A percentile compares a stretch with the other conserved stretches of the same genome.
Evolutionary conservation across 2,329 filamentous ascomycete species (phyloP).

Genomic region (Fusarium praegraminearum): DNA sequence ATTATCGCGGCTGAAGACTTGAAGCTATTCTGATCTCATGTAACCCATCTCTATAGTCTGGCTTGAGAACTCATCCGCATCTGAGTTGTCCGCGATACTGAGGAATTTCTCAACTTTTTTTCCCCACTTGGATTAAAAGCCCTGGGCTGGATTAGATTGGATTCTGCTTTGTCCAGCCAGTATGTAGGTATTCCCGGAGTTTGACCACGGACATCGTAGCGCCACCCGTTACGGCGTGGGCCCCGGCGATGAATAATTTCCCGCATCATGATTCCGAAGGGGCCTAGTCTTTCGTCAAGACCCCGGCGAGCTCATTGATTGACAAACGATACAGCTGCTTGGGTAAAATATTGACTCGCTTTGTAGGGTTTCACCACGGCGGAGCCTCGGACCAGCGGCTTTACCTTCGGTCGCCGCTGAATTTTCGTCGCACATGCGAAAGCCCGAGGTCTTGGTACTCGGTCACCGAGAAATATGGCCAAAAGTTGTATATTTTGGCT

Average conservation of each 20-base stretch:
- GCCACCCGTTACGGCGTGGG: conserved; percentile 39
- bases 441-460: conserved; percentile 40
- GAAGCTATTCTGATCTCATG: background rate
- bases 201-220: conserved; percentile 27
- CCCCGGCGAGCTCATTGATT: conserved; percentile 38
- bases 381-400: conserved; percentile 47
- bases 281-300: conserved; percentile 33
- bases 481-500: conserved; percentile 14
- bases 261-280: conserved; percentile 41
- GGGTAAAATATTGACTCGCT: conserved; percentile 34
- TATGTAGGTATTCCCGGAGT: conserved; percentile 39
- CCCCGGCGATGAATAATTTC: conserved; percentile 46
- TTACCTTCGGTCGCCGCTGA: conserved; percentile 47
- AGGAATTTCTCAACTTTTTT: no score
- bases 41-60: background rate
- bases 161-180: conserved; percentile 33
- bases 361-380: conserved; percentile 15
- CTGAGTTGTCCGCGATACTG: background rate
- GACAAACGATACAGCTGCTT: conserved; percentile 38
- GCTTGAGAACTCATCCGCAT: background rate
- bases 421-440: conserved; percentile 44
- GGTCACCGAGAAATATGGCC: conserved; percentile 42
- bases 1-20: background rate
- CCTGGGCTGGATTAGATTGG: conserved; percentile 22
- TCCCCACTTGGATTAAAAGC: background rate